These are phyloP conservation scores for Coffea canephora DNA, from an alignment of 257 asterid genomes.

Conservation along the genomic window DNA sequence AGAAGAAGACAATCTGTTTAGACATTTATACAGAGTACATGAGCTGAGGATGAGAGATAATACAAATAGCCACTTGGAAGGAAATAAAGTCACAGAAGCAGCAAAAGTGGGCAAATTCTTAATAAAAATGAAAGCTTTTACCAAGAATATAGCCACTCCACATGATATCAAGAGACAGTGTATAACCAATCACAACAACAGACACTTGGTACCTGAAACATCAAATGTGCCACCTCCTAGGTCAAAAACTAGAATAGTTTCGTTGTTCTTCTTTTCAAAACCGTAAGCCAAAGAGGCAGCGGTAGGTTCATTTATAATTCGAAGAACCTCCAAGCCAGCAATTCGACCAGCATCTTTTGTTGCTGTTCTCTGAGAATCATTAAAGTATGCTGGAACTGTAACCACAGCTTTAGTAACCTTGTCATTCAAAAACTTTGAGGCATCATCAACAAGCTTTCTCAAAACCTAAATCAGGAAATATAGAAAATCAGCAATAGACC, in stretches of 20 bases:
- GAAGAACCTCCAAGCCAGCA: slow-evolving; percentile 89
- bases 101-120: not conserved
- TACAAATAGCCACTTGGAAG: not conserved
- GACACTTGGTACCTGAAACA: slow-evolving; percentile 60
- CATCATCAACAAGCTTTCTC: slow-evolving; percentile 96
- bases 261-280: slow-evolving; percentile 78
- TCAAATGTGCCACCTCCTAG: slow-evolving; percentile 95
- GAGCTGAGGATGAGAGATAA: not conserved
- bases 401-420: slow-evolving; percentile 95
- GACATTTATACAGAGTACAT: not conserved
- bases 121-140: not conserved
- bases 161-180: not conserved
- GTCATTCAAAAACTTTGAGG: slow-evolving; percentile 83
- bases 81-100: not conserved
- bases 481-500: not conserved
- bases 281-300: slow-evolving; percentile 95
- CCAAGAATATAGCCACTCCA: not conserved
- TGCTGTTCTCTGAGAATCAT: slow-evolving; percentile 92
- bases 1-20: not conserved
- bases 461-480: slow-evolving; percentile 50
- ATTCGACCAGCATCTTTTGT: slow-evolving; percentile 94
- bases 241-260: slow-evolving; percentile 83
- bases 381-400: slow-evolving; percentile 90
- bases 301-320: slow-evolving; percentile 86
- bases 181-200: not conserved